phyloP scores from a whole-genome alignment of 192 early-diverging fungal species.

The Kickxella alabastrina region DNA sequence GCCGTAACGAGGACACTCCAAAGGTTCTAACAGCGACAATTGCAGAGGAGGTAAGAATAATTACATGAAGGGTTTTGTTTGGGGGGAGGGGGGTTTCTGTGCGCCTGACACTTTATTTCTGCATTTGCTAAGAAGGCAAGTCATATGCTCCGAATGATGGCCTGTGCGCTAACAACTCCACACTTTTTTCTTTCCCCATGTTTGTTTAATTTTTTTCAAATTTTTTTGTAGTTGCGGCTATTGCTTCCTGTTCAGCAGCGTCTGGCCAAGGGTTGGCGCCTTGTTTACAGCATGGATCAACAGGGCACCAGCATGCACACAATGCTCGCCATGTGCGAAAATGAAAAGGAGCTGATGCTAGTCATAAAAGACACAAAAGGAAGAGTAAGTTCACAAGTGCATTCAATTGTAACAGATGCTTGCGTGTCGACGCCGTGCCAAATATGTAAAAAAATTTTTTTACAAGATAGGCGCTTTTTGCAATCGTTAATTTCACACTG shows the following conservation, averaged over 20 bases:
- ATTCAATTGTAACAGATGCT: no score
- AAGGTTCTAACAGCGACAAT: conserved; percentile 43
- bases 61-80: no score
- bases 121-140: not conserved
- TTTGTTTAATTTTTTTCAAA: not conserved
- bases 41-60: conserved; percentile 14
- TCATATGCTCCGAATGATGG: not conserved
- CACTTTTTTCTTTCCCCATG: not conserved
- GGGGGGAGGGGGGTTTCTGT: no score
- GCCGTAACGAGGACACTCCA: conserved; percentile 28
- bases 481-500: not conserved
- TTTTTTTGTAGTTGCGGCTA: conserved; percentile 62
- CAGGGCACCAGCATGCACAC: conserved; percentile 89
- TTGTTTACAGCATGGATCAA: conserved; percentile 89
- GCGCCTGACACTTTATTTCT: no score
- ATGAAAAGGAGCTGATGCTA: conserved; percentile 66
- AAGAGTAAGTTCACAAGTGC: conserved; percentile 26
- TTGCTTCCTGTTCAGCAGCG: conserved; percentile 73
- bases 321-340: conserved; percentile 62
- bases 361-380: conserved; percentile 62
- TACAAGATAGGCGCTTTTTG: not conserved
- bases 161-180: not conserved
- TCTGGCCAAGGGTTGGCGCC: conserved; percentile 69
- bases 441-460: no score
- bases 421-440: no score